Percentiles rank a stretch among this genome's conserved stretches.
Conservation (phyloP, 2,329 filamentous ascomycete species). For the Onygena corvina region DNA sequence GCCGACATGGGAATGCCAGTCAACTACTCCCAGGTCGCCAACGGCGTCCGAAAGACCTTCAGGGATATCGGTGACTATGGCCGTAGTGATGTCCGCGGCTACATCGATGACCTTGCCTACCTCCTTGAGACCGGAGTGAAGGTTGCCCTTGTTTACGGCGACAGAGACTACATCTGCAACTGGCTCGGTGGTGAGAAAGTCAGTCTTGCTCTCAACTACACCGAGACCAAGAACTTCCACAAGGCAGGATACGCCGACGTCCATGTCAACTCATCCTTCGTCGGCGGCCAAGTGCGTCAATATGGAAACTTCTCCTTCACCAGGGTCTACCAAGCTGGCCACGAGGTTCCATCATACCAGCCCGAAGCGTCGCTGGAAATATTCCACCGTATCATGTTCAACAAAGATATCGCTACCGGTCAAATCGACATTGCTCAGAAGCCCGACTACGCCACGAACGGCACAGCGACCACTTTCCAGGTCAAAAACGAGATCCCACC, state of each 20-base stretch:
- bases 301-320: conserved; percentile 32
- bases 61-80: conserved; percentile 37
- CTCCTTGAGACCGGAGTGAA: conserved; percentile 47
- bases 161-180: conserved; percentile 45
- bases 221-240: conserved; percentile 29
- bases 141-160: conserved; percentile 47
- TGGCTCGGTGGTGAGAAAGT: conserved; percentile 41
- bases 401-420: conserved; percentile 46
- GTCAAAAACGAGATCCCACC: conserved; percentile 37
- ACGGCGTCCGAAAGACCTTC: conserved; percentile 39
- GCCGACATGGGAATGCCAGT: conserved; percentile 47
- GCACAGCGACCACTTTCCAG: conserved; percentile 27
- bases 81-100: conserved; percentile 19
- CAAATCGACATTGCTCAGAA: conserved; percentile 31
- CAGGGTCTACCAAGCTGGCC: conserved; percentile 26
- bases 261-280: conserved; percentile 23
- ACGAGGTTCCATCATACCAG: conserved; percentile 42
- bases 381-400: conserved; percentile 42
- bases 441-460: conserved; percentile 30
- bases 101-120: conserved; percentile 27
- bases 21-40: conserved; percentile 42
- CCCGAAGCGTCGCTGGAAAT: conserved; percentile 44
- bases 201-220: conserved; percentile 36
- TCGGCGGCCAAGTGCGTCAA: conserved; percentile 33
- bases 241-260: conserved; percentile 35